A percentile compares a stretch with the other conserved stretches of the same genome.
Conservation (phyloP, 306 rosid species). For the Ammopiptanthus mongolicus region DNA sequence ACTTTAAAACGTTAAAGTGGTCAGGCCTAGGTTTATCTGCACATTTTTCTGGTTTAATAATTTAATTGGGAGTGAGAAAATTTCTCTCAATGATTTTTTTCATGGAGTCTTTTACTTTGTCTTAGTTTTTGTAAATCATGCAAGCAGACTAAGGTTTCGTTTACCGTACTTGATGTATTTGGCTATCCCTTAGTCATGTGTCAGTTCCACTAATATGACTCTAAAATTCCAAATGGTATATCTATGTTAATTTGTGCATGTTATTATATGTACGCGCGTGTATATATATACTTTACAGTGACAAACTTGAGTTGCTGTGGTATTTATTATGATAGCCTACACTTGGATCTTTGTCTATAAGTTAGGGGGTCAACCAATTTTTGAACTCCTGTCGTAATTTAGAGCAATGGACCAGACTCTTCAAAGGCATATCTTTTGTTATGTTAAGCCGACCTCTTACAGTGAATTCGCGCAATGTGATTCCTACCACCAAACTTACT, state of each 20-base stretch:
- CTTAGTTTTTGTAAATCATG: too few species aligned
- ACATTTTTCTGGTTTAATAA: not conserved
- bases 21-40: not conserved
- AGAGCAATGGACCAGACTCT: not conserved
- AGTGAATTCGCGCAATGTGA: not conserved
- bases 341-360: too few species aligned
- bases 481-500: too few species aligned
- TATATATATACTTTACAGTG: not conserved
- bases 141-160: too few species aligned
- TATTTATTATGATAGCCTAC: too few species aligned
- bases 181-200: too few species aligned
- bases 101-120: too few species aligned
- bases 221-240: not conserved
- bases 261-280: not conserved
- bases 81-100: not conserved
- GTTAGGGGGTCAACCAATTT: too few species aligned
- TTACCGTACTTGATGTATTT: too few species aligned
- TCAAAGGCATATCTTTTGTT: not conserved
- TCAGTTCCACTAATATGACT: too few species aligned
- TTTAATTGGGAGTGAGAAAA: not conserved
- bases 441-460: not conserved
- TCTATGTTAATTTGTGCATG: not conserved
- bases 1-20: not conserved
- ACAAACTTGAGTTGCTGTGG: too few species aligned
- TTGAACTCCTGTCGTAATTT: not conserved